Evolutionary conservation across 2,329 filamentous ascomycete genomes (phyloP).

Genomic region (Trichoderma brevicompactum): DNA sequence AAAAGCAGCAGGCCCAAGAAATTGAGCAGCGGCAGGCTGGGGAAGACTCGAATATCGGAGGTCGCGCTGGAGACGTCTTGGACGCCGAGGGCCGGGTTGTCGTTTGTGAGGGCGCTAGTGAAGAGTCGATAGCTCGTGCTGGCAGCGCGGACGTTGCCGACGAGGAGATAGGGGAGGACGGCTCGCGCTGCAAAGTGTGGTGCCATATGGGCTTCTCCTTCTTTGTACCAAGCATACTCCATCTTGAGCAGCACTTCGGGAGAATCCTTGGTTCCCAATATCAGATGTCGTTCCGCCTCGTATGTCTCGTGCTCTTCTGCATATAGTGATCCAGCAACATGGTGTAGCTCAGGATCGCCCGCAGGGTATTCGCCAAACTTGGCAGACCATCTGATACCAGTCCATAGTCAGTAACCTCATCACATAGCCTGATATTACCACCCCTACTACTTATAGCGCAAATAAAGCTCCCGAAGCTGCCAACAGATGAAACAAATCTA

Average conservation of each 20-base stretch:
- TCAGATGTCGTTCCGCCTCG: slow-evolving; percentile 88
- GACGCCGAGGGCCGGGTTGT: slow-evolving; percentile 62
- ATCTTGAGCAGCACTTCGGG: slow-evolving; percentile 77
- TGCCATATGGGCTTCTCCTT: slow-evolving; percentile 86
- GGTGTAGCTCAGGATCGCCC: slow-evolving; percentile 92
- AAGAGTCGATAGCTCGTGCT: slow-evolving; percentile 73
- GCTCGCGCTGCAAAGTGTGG: slow-evolving; percentile 84
- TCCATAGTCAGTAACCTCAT: slow-evolving; percentile 2
- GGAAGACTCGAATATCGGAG: slow-evolving; percentile 80
- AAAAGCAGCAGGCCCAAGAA: slow-evolving; percentile 86
- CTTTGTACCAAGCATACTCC: slow-evolving; percentile 92
- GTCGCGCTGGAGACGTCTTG: slow-evolving; percentile 79
- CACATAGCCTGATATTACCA: not conserved
- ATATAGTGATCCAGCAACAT: slow-evolving; percentile 84
- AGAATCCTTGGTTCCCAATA: slow-evolving; percentile 88
- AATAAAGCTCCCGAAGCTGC: not conserved
- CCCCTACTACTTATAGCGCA: not conserved
- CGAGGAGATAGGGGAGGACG: slow-evolving; percentile 86
- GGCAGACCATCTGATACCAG: slow-evolving; percentile 70
- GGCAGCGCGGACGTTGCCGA: slow-evolving; percentile 91
- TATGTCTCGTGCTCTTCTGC: slow-evolving; percentile 93
- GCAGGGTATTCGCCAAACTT: slow-evolving; percentile 86
- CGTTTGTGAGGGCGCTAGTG: slow-evolving; percentile 46
- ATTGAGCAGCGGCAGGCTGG: slow-evolving; percentile 90
- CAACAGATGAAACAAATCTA: slow-evolving; percentile 29